Conservation (phyloP, 176 grass and related monocot species). For the Cymbopogon citratus region DNA sequence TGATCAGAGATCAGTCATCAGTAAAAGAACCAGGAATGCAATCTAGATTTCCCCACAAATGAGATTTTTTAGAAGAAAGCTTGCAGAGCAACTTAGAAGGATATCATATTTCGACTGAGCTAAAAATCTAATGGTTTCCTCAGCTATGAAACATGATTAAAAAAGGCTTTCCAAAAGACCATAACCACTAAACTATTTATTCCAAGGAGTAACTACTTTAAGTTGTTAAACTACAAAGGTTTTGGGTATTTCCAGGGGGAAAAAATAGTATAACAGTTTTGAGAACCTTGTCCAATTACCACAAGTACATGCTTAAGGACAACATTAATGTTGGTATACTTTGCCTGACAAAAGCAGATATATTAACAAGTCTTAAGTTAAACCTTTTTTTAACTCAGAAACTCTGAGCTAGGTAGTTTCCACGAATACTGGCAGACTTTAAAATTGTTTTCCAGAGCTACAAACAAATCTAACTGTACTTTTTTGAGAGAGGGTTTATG, state of each 20-base stretch:
- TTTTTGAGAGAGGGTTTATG: neutral
- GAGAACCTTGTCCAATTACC: neutral
- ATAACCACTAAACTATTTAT: neutral
- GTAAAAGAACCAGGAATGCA: neutral
- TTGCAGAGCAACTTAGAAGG: neutral
- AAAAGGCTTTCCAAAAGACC: neutral
- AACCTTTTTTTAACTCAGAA: neutral
- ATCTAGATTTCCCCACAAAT: neutral
- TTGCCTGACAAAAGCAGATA: no score
- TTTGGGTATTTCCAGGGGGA: neutral
- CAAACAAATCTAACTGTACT: neutral
- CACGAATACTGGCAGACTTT: neutral
- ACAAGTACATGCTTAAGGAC: neutral
- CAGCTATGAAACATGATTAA: neutral
- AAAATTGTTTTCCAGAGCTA: neutral
- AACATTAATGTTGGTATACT: neutral
- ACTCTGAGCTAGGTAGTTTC: neutral
- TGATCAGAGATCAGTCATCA: no score
- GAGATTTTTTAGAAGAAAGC: neutral
- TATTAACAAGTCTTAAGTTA: no score
- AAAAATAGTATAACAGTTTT: neutral
- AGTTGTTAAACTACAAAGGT: neutral
- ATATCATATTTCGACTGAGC: neutral
- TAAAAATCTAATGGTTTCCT: neutral
- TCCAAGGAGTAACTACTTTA: neutral